phyloP scores from a whole-genome alignment of 202 grass and related monocot genomes.

The Carex arenaria region DNA sequence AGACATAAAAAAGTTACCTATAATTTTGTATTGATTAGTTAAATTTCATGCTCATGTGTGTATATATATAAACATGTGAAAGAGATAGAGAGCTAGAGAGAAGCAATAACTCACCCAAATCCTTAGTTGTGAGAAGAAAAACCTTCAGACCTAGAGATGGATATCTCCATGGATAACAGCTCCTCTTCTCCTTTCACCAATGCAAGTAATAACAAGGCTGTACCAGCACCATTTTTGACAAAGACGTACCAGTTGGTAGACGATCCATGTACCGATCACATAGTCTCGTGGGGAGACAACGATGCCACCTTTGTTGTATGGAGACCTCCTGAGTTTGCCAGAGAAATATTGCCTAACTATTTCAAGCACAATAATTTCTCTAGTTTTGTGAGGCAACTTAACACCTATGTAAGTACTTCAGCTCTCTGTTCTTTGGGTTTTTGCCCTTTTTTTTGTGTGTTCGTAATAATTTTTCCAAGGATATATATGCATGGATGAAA shows the following conservation, averaged over 20 bases:
- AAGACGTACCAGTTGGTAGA: slow-evolving; percentile 98
- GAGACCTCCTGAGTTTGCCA: slow-evolving; percentile 78
- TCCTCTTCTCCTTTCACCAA: background rate
- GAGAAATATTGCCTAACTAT: slow-evolving; percentile 88
- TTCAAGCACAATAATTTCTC: slow-evolving; percentile 99
- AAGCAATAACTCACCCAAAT: slow-evolving; percentile 34
- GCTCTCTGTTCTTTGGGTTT: background rate
- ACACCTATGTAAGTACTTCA: slow-evolving; percentile 65
- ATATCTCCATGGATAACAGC: slow-evolving; percentile 63
- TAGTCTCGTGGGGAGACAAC: slow-evolving; percentile 89
- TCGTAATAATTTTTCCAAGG: background rate
- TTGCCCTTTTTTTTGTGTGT: background rate
- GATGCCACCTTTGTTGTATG: slow-evolving; percentile 87
- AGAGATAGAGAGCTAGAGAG: slow-evolving; percentile 29
- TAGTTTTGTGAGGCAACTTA: slow-evolving; percentile 95
- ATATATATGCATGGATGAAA: background rate
- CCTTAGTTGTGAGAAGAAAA: slow-evolving; percentile 34
- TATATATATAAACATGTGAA: slow-evolving; percentile 56
- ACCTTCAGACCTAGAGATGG: slow-evolving; percentile 51
- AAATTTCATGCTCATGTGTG: slow-evolving; percentile 14
- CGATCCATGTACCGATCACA: slow-evolving; percentile 93
- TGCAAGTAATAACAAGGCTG: slow-evolving; percentile 24
- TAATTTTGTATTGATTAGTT: background rate
- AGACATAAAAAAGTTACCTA: background rate
- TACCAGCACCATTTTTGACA: slow-evolving; percentile 84